Evolutionary conservation across 306 rosid genomes (phyloP).

Genomic region (Delonix regia): DNA sequence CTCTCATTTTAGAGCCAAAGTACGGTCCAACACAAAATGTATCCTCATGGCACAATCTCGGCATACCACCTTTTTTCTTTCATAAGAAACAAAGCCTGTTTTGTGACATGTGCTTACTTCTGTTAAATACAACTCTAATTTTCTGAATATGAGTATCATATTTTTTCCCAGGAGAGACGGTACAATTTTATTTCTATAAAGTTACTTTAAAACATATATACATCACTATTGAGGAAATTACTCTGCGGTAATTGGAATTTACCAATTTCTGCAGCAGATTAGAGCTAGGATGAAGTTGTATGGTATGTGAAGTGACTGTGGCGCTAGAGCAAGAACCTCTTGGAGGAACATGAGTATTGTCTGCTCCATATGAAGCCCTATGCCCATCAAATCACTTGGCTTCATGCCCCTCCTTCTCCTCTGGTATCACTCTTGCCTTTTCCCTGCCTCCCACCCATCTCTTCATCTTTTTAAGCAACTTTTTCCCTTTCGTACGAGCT

Average conservation of each 20-base stretch:
- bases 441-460: slow-evolving; percentile 67
- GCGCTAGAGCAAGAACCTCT: slow-evolving; percentile 56
- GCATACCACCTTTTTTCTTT: too few relatives aligned
- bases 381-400: too few relatives aligned
- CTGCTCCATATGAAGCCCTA: slow-evolving; percentile 37
- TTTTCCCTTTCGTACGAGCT: slow-evolving; percentile 43
- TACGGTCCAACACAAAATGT: too few relatives aligned
- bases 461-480: slow-evolving; percentile 51
- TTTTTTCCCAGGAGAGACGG: background rate
- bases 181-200: background rate
- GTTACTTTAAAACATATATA: background rate
- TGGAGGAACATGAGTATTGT: slow-evolving; percentile 40
- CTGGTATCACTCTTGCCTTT: slow-evolving; percentile 50
- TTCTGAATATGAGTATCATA: too few relatives aligned
- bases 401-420: slow-evolving; percentile 36
- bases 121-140: too few relatives aligned
- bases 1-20: too few relatives aligned
- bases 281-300: background rate
- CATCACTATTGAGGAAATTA: background rate
- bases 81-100: too few relatives aligned
- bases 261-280: background rate
- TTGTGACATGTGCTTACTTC: too few relatives aligned
- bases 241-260: background rate
- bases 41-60: too few relatives aligned
- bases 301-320: slow-evolving; percentile 16